Conservation (phyloP, 257 asterid species). For the Fraxinus americana region DNA sequence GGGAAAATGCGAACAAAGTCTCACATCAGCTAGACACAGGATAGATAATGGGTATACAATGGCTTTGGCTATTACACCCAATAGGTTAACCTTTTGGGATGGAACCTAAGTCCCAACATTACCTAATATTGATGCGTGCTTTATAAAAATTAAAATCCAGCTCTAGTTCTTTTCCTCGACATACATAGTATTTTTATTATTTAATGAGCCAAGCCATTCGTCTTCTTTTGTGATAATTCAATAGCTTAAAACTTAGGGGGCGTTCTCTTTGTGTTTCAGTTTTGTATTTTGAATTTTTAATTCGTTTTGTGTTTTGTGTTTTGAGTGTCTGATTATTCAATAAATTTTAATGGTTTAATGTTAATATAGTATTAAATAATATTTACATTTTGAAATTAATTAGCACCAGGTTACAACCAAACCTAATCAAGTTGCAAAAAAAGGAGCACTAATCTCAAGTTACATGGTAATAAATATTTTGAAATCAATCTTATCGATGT, state of each 20-base stretch:
- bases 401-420: no score
- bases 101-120: neutral
- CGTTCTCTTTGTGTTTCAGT: no score
- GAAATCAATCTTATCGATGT: no score
- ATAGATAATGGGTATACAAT: neutral
- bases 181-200: neutral
- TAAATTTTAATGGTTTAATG: no score
- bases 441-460: no score
- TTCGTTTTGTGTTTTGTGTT: no score
- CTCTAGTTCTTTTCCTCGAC: constrained; percentile 6
- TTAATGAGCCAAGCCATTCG: constrained; percentile 1
- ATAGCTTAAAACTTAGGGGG: neutral
- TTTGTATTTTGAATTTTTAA: no score
- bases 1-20: neutral
- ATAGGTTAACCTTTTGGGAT: neutral
- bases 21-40: neutral
- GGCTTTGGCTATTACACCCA: neutral
- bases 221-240: constrained; percentile 12
- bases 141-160: neutral
- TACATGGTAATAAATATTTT: no score
- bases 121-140: neutral
- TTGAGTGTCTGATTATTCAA: no score
- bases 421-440: no score
- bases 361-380: no score
- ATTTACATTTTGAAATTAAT: no score